Conservation (phyloP, 441 rosid species). For the Gossypium lobatum region DNA sequence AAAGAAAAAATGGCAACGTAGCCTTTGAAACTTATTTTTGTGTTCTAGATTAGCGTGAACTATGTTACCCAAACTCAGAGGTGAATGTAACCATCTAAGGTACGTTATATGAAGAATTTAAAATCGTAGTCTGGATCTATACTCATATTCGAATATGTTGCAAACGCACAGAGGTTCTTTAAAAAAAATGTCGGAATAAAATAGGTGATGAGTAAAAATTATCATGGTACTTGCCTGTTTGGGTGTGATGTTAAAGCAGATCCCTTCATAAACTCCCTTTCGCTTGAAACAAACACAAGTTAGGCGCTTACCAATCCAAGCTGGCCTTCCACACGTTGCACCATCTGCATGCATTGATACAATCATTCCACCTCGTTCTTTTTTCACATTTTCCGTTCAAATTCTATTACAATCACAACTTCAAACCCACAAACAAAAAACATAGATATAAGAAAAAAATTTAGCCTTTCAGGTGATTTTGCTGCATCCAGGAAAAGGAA, state of each 20-base stretch:
- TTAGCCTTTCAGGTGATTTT: not conserved
- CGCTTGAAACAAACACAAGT: conserved; percentile 89
- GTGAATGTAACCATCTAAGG: not conserved
- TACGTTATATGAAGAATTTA: too few species aligned
- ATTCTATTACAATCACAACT: not conserved
- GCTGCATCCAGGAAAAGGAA: not conserved
- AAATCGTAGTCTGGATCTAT: too few species aligned
- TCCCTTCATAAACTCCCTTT: conserved; percentile 63
- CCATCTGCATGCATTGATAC: conserved; percentile 35
- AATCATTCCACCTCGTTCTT: not conserved
- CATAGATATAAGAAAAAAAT: not conserved
- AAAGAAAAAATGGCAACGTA: not conserved
- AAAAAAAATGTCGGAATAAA: too few species aligned
- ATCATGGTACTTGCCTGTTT: conserved; percentile 47
- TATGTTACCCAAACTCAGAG: not conserved
- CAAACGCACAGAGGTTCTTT: too few species aligned
- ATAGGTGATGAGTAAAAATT: not conserved
- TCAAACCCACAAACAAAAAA: not conserved
- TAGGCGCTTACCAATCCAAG: conserved; percentile 78
- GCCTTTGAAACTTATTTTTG: not conserved
- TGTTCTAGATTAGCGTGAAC: not conserved
- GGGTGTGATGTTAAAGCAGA: conserved; percentile 72
- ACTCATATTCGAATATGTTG: too few species aligned
- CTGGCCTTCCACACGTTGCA: conserved; percentile 50
- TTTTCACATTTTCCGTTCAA: not conserved